Conservation (phyloP, 2,329 filamentous ascomycete species). For the Hortaea werneckii region DNA sequence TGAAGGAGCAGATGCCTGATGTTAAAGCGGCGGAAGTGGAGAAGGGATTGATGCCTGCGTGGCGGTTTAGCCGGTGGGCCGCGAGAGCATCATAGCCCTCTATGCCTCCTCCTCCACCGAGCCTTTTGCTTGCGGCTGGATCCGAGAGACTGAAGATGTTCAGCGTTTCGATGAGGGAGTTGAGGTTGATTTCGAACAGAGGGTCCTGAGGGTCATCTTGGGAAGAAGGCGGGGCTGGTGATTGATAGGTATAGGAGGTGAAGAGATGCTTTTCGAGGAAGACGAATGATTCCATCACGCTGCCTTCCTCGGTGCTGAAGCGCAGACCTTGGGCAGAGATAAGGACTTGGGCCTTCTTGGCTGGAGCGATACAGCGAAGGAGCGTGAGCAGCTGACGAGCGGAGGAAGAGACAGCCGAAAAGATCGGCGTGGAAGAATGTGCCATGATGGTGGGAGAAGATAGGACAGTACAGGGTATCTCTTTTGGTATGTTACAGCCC, state of each 20-base stretch:
- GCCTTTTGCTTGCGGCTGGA: conserved; percentile 23
- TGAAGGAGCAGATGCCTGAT: conserved; percentile 73
- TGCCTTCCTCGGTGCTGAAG: conserved; percentile 78
- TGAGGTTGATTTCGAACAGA: conserved; percentile 76
- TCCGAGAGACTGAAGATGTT: conserved; percentile 76
- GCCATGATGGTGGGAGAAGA: conserved; percentile 23
- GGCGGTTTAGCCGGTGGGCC: conserved; percentile 26
- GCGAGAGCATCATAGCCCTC: conserved; percentile 28
- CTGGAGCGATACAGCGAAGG: conserved; percentile 52
- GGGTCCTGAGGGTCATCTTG: conserved; percentile 39
- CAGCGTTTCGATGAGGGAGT: conserved; percentile 80
- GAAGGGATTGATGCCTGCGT: conserved; percentile 56
- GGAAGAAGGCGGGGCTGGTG: conserved; percentile 31
- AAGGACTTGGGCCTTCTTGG: conserved; percentile 54
- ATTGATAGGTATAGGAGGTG: conserved; percentile 66
- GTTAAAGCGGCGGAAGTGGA: conserved; percentile 73
- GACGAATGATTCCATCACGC: conserved; percentile 79
- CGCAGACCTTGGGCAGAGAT: conserved; percentile 77
- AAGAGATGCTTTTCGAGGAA: conserved; percentile 87
- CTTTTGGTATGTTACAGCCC: background rate
- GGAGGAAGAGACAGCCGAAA: conserved; percentile 67
- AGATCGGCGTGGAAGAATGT: conserved; percentile 41
- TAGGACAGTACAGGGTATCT: too few relatives aligned
- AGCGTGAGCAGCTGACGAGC: conserved; percentile 63
- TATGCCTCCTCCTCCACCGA: conserved; percentile 13